Evolutionary conservation across 2,329 filamentous ascomycete genomes (phyloP).

Genomic region (Magnaporthales sp.): DNA sequence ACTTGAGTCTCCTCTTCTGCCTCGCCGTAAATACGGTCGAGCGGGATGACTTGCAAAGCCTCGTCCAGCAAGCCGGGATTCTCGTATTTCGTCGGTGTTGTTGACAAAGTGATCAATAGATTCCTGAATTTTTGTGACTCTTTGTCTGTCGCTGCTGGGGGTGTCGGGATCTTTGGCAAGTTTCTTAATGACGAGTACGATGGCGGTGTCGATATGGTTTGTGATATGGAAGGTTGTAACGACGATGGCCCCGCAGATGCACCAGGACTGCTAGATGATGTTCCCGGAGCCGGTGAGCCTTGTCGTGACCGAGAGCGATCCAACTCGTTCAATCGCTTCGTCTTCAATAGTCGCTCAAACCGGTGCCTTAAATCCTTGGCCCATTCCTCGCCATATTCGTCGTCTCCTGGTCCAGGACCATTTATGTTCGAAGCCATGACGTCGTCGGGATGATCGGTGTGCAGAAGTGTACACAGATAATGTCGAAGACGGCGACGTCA

Average conservation of each 20-base stretch:
- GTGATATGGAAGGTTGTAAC: slow-evolving; percentile 8
- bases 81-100: slow-evolving; percentile 89
- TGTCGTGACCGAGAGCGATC: slow-evolving; percentile 54
- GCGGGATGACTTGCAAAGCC: slow-evolving; percentile 74
- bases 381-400: slow-evolving; percentile 60
- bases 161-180: slow-evolving; percentile 54
- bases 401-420: slow-evolving; percentile 16
- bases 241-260: slow-evolving; percentile 32
- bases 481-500: background rate
- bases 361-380: slow-evolving; percentile 71
- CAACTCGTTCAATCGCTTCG: slow-evolving; percentile 79
- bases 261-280: slow-evolving; percentile 39
- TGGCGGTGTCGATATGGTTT: slow-evolving; percentile 27
- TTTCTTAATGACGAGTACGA: slow-evolving; percentile 41
- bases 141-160: slow-evolving; percentile 57
- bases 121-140: slow-evolving; percentile 70
- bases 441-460: background rate
- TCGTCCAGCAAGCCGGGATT: slow-evolving; percentile 93
- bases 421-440: slow-evolving; percentile 20
- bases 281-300: slow-evolving; percentile 42
- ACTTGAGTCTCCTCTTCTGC: slow-evolving; percentile 91
- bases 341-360: slow-evolving; percentile 81
- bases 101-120: slow-evolving; percentile 74
- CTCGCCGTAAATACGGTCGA: slow-evolving; percentile 86
- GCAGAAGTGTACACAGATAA: background rate